Percentiles rank a stretch among this genome's conserved stretches.
Conservation (phyloP, 2,329 filamentous ascomycete species). For the Xylariaceae sp. region DNA sequence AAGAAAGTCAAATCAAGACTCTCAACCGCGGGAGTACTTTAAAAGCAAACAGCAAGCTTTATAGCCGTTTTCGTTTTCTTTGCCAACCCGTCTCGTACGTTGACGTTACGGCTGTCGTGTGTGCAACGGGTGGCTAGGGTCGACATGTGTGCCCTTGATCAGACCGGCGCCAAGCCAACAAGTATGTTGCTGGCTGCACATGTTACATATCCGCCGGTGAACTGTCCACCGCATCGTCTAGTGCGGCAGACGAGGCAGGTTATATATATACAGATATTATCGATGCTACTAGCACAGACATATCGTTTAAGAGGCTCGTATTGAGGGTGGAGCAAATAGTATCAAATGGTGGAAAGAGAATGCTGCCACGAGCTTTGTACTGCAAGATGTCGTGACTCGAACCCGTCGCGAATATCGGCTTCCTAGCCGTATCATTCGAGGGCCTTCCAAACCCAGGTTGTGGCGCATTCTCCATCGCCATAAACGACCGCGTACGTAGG, state of each 20-base stretch:
- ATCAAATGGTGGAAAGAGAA: constrained; percentile 2
- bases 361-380: constrained; percentile 14
- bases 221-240: constrained; percentile 8
- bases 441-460: not conserved
- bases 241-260: constrained; percentile 11
- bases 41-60: too few relatives aligned
- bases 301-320: constrained; percentile 17
- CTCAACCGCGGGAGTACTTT: too few relatives aligned
- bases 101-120: not conserved
- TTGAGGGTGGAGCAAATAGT: constrained; percentile 9
- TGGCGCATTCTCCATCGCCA: constrained; percentile 5
- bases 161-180: not conserved
- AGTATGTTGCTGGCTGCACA: not conserved
- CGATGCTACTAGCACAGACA: constrained; percentile 10
- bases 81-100: not conserved
- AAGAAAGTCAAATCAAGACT: too few relatives aligned
- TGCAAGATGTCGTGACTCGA: constrained; percentile 10
- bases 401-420: constrained; percentile 5
- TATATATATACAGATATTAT: constrained; percentile 9
- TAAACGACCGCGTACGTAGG: constrained; percentile 6
- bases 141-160: not conserved
- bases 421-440: constrained; percentile 4
- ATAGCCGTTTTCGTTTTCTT: not conserved
- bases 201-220: constrained; percentile 5
- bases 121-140: not conserved